phyloP scores from a whole-genome alignment of 768 basidiomycete species.

The Floccularia luteovirens region DNA sequence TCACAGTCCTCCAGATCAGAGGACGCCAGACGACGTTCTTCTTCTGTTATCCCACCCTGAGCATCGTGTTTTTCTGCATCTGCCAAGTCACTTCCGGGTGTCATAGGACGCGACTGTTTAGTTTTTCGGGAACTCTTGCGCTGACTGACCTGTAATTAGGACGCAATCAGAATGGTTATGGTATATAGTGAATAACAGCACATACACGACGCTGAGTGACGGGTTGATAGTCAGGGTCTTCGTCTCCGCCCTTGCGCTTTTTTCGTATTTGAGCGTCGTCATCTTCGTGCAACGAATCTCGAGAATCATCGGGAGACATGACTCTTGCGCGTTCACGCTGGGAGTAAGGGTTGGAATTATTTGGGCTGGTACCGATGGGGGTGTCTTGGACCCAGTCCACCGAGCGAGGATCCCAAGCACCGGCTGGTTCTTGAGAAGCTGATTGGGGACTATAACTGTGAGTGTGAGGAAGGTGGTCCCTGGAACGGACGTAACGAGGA shows the following conservation, averaged over 20 bases:
- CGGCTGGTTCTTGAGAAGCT: not conserved
- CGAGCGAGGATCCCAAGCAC: not conserved
- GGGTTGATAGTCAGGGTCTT: conserved; percentile 51
- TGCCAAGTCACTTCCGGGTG: conserved; percentile 16
- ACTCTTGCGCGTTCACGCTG: not conserved
- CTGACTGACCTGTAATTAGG: conserved; percentile 13
- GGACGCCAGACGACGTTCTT: conserved; percentile 45
- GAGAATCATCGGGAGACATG: not conserved
- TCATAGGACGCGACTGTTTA: conserved; percentile 20
- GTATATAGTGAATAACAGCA: conserved; percentile 9
- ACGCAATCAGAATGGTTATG: not conserved
- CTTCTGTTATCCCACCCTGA: conserved; percentile 20
- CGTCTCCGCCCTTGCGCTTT: conserved; percentile 37
- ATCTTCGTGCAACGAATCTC: conserved; percentile 9
- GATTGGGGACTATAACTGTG: not conserved
- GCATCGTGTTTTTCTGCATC: conserved; percentile 17
- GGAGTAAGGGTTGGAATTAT: not conserved
- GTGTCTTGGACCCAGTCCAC: conserved; percentile 1
- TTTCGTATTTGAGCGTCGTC: conserved; percentile 28
- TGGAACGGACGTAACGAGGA: conserved; percentile 5
- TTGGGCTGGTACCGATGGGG: not conserved
- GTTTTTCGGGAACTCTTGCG: conserved; percentile 16
- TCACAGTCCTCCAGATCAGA: conserved; percentile 80
- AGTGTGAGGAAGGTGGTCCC: not conserved
- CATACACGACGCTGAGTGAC: conserved; percentile 47